A percentile compares a stretch with the other conserved stretches of the same genome.
Evolutionary conservation across 768 basidiomycete species (phyloP).

Genomic region (Daedaleopsis sinensis): DNA sequence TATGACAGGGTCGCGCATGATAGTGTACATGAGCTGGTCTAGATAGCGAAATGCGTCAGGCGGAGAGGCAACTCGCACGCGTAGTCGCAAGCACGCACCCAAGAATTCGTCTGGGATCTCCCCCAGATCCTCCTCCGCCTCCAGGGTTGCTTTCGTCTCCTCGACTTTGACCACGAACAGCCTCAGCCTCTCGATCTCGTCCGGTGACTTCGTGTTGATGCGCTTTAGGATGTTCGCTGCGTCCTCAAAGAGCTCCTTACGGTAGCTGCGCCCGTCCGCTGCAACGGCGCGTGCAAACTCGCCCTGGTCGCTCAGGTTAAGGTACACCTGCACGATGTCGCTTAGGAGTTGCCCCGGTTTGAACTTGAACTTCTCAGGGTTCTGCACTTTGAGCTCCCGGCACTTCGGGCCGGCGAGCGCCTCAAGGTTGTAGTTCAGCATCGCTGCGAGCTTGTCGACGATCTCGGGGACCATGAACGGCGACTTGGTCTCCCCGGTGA

Average conservation of each 20-base stretch:
- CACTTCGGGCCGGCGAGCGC: conserved; percentile 88
- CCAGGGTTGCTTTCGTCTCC: conserved; percentile 73
- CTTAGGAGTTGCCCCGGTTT: conserved; percentile 79
- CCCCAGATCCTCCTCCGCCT: conserved; percentile 89
- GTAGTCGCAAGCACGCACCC: conserved; percentile 51
- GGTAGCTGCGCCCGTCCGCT: conserved; percentile 91
- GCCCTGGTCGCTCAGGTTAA: conserved; percentile 81
- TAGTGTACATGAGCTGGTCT: conserved; percentile 89
- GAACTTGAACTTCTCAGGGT: conserved; percentile 89
- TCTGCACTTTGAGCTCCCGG: conserved; percentile 81
- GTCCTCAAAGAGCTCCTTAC: conserved; percentile 77
- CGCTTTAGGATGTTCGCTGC: conserved; percentile 69
- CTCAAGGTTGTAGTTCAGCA: conserved; percentile 93
- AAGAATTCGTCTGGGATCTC: conserved; percentile 96
- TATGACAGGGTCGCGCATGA: conserved; percentile 96
- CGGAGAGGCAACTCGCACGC: background rate
- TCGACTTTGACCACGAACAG: conserved; percentile 84
- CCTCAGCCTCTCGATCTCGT: conserved; percentile 72
- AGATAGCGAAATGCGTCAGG: background rate
- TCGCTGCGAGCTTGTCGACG: conserved; percentile 91
- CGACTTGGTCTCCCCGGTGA: conserved; percentile 87
- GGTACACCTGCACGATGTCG: conserved; percentile 88
- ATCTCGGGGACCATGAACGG: conserved; percentile 98
- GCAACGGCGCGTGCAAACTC: conserved; percentile 88
- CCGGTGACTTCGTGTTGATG: conserved; percentile 69